phyloP scores from a whole-genome alignment of 306 rosid genomes.

The Hippophae gyantsensis region DNA sequence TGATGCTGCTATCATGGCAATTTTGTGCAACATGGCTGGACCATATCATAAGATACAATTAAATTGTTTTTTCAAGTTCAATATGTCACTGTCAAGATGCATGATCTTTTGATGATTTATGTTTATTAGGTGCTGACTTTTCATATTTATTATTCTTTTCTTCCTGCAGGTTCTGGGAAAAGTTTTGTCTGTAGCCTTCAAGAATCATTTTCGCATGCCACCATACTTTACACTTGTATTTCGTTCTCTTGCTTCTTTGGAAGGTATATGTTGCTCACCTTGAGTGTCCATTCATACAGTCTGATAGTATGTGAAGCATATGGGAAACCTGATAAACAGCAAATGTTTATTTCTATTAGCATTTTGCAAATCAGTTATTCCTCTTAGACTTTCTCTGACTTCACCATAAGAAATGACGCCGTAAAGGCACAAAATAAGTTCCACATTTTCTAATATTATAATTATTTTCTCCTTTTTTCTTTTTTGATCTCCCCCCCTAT shows the following conservation, averaged over 20 bases:
- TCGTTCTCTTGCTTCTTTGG: slow-evolving; percentile 87
- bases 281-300: slow-evolving; percentile 5
- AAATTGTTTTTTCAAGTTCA: slow-evolving; percentile 5
- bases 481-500: no score
- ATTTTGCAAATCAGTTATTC: neutral
- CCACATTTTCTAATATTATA: neutral
- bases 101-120: slow-evolving; percentile 7
- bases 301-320: slow-evolving; percentile 8
- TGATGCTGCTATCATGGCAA: no score
- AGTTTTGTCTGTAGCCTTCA: slow-evolving; percentile 78
- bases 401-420: neutral
- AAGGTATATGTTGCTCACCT: slow-evolving; percentile 43
- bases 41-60: no score
- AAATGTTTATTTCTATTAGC: neutral
- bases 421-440: neutral
- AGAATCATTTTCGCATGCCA: slow-evolving; percentile 94
- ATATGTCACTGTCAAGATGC: neutral
- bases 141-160: slow-evolving; percentile 11
- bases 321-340: neutral
- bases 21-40: no score
- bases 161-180: slow-evolving; percentile 77
- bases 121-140: slow-evolving; percentile 8
- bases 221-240: slow-evolving; percentile 83
- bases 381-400: neutral
- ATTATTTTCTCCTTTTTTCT: no score